Percentiles rank a stretch among this genome's conserved stretches.
These are phyloP conservation scores for Melanogaster broomeanus DNA, from an alignment of 768 basidiomycete genomes.

Conservation along the genomic window DNA sequence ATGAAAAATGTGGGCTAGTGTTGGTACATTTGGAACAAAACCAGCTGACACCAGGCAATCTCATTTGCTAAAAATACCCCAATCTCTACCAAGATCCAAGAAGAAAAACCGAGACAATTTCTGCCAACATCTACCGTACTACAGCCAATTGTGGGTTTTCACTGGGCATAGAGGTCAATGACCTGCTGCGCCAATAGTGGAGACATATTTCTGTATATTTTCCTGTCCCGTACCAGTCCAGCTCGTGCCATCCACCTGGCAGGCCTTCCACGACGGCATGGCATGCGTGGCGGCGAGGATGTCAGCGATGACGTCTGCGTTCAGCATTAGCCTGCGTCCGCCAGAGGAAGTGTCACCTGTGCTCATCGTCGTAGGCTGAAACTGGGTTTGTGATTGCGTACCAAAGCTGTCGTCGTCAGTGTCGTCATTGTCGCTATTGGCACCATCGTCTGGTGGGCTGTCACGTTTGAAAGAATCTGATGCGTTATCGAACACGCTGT, in stretches of 20 bases:
- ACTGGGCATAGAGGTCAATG: too few relatives aligned
- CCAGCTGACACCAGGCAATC: too few relatives aligned
- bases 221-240: conserved; percentile 32
- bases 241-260: conserved; percentile 32
- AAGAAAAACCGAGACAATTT: too few relatives aligned
- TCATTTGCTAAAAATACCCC: too few relatives aligned
- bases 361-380: conserved; percentile 9
- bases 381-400: background rate
- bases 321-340: conserved; percentile 8
- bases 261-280: conserved; percentile 35
- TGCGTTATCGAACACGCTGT: background rate
- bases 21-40: too few relatives aligned
- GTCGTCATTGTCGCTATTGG: too few relatives aligned
- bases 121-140: too few relatives aligned
- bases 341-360: conserved; percentile 10
- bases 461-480: background rate
- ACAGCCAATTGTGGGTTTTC: too few relatives aligned
- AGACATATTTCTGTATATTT: conserved; percentile 25
- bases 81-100: too few relatives aligned
- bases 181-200: background rate
- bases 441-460: background rate
- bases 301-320: conserved; percentile 23
- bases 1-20: too few relatives aligned
- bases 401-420: background rate
- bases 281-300: conserved; percentile 33